These are phyloP conservation scores for Cubamyces sp. DNA, from an alignment of 768 basidiomycete genomes.

Conservation along the genomic window DNA sequence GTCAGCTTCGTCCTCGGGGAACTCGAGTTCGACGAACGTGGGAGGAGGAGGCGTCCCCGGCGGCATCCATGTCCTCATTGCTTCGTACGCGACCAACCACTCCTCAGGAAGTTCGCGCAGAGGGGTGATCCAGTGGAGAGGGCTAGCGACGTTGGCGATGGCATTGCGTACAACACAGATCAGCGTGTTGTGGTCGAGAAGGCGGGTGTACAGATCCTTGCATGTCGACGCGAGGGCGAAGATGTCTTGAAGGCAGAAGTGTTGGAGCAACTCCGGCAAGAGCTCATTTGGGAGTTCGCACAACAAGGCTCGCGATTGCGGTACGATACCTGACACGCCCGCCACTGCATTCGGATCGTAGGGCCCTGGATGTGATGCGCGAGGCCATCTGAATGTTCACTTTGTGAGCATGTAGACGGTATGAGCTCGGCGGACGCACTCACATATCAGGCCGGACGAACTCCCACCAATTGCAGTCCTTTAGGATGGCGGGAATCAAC, in stretches of 20 bases:
- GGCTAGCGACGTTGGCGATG: not conserved
- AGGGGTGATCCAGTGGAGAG: constrained; percentile 6
- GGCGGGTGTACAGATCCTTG: not conserved
- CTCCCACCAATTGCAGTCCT: not conserved
- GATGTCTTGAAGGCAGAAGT: not conserved
- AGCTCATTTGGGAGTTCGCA: not conserved
- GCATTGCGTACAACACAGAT: not conserved
- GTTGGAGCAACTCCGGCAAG: constrained; percentile 2
- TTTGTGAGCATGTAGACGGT: too few relatives aligned
- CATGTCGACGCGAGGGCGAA: constrained; percentile 7
- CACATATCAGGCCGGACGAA: not conserved
- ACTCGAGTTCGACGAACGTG: not conserved
- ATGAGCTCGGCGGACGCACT: not conserved
- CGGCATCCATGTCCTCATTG: not conserved
- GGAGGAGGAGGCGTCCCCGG: not conserved
- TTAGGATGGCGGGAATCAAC: not conserved
- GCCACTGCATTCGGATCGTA: not conserved
- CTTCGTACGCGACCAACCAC: not conserved
- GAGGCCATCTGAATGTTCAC: not conserved
- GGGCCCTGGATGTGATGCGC: not conserved
- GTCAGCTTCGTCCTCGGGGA: not conserved
- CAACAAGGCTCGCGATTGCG: not conserved
- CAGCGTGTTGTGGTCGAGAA: not conserved
- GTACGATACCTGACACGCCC: not conserved
- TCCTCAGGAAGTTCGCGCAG: not conserved